phyloP scores from a whole-genome alignment of 164 flowering plant species.

The Stephania japonica region DNA sequence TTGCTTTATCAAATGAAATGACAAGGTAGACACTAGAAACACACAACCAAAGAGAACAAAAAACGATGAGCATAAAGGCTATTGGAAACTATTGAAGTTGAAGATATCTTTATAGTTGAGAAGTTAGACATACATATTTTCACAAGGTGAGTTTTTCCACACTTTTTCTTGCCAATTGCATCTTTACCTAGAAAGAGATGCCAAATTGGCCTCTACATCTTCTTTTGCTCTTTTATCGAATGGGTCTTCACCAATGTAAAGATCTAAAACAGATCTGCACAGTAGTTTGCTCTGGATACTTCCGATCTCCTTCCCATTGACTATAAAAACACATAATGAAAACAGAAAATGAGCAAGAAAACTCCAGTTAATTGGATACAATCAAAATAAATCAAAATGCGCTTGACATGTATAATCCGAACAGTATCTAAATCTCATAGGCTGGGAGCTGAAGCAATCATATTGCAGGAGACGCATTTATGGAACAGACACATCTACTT shows the following conservation, averaged over 20 bases:
- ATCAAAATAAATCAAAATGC: conserved; percentile 1
- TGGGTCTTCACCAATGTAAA: conserved; percentile 81
- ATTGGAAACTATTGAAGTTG: neutral
- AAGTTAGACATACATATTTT: neutral
- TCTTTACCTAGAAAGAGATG: conserved; percentile 37
- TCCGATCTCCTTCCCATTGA: conserved; percentile 84
- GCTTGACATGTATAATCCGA: neutral
- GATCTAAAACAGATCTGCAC: conserved; percentile 70
- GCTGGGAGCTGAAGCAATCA: neutral
- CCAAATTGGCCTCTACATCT: conserved; percentile 49
- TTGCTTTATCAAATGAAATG: too few relatives aligned
- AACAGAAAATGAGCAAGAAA: neutral
- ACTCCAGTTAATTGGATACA: neutral
- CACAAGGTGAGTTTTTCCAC: neutral
- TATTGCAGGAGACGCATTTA: neutral
- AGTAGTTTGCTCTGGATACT: conserved; percentile 74
- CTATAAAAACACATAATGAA: conserved; percentile 28
- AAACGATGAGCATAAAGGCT: neutral
- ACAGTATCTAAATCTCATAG: neutral
- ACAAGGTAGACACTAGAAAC: neutral
- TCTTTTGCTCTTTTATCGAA: conserved; percentile 74
- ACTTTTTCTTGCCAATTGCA: conserved; percentile 4
- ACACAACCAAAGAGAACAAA: neutral
- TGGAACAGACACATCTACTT: neutral
- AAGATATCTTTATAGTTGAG: neutral